phyloP scores from a whole-genome alignment of 129 eudicot species.

The Artemisia argyi region DNA sequence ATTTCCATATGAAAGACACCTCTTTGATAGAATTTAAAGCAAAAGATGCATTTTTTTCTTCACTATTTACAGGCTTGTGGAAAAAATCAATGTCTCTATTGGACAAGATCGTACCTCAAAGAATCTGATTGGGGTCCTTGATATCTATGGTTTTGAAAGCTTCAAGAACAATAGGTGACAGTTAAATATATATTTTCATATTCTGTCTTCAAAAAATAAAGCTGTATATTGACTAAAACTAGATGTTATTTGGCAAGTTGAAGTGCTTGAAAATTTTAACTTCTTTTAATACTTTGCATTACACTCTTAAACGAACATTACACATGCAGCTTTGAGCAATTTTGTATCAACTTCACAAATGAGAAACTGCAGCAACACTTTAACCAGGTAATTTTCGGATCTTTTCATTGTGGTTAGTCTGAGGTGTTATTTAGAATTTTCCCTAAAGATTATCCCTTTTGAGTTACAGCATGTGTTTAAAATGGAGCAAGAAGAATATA shows the following conservation, averaged over 20 bases:
- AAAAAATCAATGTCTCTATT: conserved; percentile 85
- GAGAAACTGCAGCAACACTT: conserved; percentile 99
- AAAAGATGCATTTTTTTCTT: not conserved
- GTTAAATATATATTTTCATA: conserved; percentile 14
- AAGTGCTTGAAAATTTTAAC: not conserved
- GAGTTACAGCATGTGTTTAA: conserved; percentile 89
- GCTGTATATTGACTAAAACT: conserved; percentile 23
- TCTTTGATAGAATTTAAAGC: too few species aligned
- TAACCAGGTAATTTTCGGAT: conserved; percentile 62
- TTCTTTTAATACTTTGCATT: not conserved
- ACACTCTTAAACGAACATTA: conserved; percentile 9
- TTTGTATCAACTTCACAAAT: conserved; percentile 95
- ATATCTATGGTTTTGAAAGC: conserved; percentile 98
- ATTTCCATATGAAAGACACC: too few species aligned
- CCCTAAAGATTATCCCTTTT: conserved; percentile 6
- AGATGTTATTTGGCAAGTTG: conserved; percentile 21
- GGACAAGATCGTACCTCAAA: conserved; percentile 89
- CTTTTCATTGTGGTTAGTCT: not conserved
- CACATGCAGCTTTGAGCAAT: conserved; percentile 93
- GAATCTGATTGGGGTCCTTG: conserved; percentile 92
- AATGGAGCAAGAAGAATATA: conserved; percentile 99
- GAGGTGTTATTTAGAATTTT: conserved; percentile 1
- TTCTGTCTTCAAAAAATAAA: conserved; percentile 4
- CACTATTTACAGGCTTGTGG: conserved; percentile 72
- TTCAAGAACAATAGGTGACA: conserved; percentile 86